A percentile compares a stretch with the other conserved stretches of the same genome.
phyloP scores from a whole-genome alignment of 345 rosid genomes.

The Physaria fendleri region DNA sequence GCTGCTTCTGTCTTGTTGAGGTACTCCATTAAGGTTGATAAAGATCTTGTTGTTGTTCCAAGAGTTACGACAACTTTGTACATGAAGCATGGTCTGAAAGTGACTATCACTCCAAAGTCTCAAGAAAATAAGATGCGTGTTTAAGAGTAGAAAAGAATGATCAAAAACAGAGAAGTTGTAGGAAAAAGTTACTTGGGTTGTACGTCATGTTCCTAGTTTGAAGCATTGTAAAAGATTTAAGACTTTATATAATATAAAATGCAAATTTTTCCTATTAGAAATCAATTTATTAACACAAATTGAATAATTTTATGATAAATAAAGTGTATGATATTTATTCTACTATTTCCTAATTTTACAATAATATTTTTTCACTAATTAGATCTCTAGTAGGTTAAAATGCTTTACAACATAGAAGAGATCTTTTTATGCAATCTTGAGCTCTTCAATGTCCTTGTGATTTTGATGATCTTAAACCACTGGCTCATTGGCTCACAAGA shows the following conservation, averaged over 20 bases:
- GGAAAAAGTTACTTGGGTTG: slow-evolving; percentile 1
- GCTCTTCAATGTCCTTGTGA: slow-evolving; percentile 38
- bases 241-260: background rate
- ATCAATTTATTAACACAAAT: background rate
- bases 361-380: background rate
- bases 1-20: slow-evolving; percentile 25
- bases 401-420: slow-evolving; percentile 10
- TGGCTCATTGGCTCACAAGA: slow-evolving; percentile 62
- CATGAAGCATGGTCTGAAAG: slow-evolving; percentile 26
- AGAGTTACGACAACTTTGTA: slow-evolving; percentile 26
- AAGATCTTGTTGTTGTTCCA: slow-evolving; percentile 24
- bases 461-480: slow-evolving; percentile 68
- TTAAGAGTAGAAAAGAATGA: background rate
- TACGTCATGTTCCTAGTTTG: background rate
- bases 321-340: background rate
- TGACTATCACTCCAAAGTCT: slow-evolving; percentile 14
- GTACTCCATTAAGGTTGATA: slow-evolving; percentile 27
- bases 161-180: background rate
- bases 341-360: background rate
- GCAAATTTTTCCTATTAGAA: no score
- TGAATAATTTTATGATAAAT: background rate
- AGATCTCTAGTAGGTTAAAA: background rate
- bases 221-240: slow-evolving; percentile 16
- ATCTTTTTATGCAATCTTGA: slow-evolving; percentile 8
- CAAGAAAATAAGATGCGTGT: background rate